Evolutionary conservation across 2,329 filamentous ascomycete species (phyloP).

Genomic region (Cercospora zeina): DNA sequence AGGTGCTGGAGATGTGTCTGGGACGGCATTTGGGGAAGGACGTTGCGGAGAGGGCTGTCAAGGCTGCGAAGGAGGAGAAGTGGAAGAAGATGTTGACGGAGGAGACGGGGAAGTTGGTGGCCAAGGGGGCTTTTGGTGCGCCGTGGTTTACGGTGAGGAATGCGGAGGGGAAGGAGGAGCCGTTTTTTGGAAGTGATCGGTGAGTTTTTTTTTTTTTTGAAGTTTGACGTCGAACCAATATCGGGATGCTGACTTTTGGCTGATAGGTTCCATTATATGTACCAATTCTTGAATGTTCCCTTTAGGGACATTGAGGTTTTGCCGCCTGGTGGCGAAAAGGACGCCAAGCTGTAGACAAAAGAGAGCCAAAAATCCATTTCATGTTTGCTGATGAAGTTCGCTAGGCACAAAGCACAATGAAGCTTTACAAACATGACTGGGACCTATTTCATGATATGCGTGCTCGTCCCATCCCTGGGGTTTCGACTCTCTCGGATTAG

Average conservation of each 20-base stretch:
- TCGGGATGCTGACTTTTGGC: background rate
- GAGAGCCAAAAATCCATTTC: background rate
- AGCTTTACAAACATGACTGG: background rate
- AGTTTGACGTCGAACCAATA: background rate
- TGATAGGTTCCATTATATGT: conserved; percentile 63
- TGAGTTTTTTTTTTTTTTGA: conserved; percentile 8
- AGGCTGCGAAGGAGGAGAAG: conserved; percentile 39
- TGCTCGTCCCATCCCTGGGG: background rate
- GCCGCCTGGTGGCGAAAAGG: conserved; percentile 16
- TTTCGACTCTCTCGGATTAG: background rate
- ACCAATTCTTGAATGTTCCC: conserved; percentile 58
- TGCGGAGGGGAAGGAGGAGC: conserved; percentile 58
- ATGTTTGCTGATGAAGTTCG: background rate
- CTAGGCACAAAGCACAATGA: background rate
- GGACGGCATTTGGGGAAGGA: conserved; percentile 50
- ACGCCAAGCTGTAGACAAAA: conserved; percentile 13
- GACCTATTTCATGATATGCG: too few relatives aligned
- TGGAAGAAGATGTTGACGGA: conserved; percentile 32
- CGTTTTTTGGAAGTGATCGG: conserved; percentile 74
- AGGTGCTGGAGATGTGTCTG: conserved; percentile 52
- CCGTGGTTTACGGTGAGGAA: conserved; percentile 74
- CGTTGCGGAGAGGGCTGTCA: conserved; percentile 23
- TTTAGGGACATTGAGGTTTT: conserved; percentile 29
- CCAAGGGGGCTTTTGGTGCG: conserved; percentile 70
- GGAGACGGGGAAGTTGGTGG: conserved; percentile 35